phyloP scores from a whole-genome alignment of 768 basidiomycete genomes.

The Lactarius sp. region DNA sequence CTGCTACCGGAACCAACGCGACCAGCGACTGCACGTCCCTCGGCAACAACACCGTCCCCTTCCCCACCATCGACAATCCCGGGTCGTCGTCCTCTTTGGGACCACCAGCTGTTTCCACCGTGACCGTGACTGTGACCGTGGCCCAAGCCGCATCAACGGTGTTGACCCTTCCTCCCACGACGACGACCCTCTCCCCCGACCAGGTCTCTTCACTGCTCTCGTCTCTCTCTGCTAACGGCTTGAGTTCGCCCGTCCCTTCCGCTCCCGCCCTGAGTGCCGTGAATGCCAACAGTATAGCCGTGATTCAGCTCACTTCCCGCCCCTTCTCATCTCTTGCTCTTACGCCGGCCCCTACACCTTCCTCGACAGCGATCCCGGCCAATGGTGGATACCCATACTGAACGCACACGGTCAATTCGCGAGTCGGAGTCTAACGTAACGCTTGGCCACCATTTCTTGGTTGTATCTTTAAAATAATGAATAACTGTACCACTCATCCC shows the following conservation, averaged over 20 bases:
- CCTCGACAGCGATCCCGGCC: not conserved
- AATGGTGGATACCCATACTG: not conserved
- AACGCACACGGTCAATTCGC: not conserved
- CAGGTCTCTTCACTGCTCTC: slow-evolving; percentile 33
- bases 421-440: not conserved
- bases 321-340: not conserved
- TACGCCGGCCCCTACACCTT: not conserved
- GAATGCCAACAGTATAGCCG: not conserved
- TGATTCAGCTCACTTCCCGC: slow-evolving; percentile 9
- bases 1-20: slow-evolving; percentile 42
- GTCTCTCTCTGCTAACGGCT: not conserved
- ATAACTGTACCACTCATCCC: not conserved
- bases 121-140: slow-evolving; percentile 28
- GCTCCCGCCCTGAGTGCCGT: slow-evolving; percentile 25
- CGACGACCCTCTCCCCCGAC: slow-evolving; percentile 41
- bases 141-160: not conserved
- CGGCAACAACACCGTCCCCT: slow-evolving; percentile 22
- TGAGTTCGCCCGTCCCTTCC: slow-evolving; percentile 37
- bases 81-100: slow-evolving; percentile 28
- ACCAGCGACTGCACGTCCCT: slow-evolving; percentile 30
- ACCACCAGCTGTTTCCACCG: slow-evolving; percentile 30
- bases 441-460: not conserved
- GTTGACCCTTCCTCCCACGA: slow-evolving; percentile 34
- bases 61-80: slow-evolving; percentile 20
- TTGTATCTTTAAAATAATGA: not conserved